A percentile compares a stretch with the other conserved stretches of the same genome.
phyloP scores from a whole-genome alignment of 345 rosid genomes.

The Brassica nigra region DNA sequence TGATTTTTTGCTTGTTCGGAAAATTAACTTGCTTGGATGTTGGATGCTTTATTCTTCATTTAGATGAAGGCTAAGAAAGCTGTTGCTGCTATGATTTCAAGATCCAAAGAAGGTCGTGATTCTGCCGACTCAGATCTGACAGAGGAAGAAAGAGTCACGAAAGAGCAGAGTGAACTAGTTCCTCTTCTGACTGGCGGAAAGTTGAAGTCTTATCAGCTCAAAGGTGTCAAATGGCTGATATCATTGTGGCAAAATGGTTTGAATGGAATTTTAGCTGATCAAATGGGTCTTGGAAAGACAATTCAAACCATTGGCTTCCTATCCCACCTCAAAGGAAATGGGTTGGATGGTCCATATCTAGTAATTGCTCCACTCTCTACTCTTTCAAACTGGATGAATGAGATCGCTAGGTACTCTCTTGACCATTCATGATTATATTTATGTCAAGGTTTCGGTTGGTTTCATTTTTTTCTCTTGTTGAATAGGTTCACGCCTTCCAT shows the following conservation, averaged over 20 bases:
- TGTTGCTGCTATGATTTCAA: conserved; percentile 89
- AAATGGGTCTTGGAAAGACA: conserved; percentile 99
- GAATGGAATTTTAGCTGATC: conserved; percentile 98
- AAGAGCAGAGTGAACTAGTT: conserved; percentile 80
- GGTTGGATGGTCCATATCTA: conserved; percentile 86
- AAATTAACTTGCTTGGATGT: not conserved
- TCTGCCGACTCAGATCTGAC: conserved; percentile 54
- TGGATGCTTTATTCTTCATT: not conserved
- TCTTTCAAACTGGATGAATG: conserved; percentile 91
- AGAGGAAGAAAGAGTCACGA: conserved; percentile 72
- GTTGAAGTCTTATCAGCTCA: conserved; percentile 84
- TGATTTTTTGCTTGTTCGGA: conserved; percentile 11
- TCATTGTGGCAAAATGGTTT: conserved; percentile 96
- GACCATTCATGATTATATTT: conserved; percentile 1
- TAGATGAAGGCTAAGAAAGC: conserved; percentile 87
- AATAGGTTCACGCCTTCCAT: conserved; percentile 78
- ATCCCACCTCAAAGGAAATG: conserved; percentile 83
- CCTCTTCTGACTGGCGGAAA: conserved; percentile 89
- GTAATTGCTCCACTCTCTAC: conserved; percentile 98
- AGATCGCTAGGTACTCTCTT: conserved; percentile 63
- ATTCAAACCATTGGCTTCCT: conserved; percentile 94
- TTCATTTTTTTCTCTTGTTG: not conserved
- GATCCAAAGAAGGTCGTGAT: conserved; percentile 59
- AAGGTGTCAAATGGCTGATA: conserved; percentile 97
- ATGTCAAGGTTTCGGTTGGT: not conserved